phyloP scores from a whole-genome alignment of 2,329 filamentous ascomycete species.

The Xylaria sp. region DNA sequence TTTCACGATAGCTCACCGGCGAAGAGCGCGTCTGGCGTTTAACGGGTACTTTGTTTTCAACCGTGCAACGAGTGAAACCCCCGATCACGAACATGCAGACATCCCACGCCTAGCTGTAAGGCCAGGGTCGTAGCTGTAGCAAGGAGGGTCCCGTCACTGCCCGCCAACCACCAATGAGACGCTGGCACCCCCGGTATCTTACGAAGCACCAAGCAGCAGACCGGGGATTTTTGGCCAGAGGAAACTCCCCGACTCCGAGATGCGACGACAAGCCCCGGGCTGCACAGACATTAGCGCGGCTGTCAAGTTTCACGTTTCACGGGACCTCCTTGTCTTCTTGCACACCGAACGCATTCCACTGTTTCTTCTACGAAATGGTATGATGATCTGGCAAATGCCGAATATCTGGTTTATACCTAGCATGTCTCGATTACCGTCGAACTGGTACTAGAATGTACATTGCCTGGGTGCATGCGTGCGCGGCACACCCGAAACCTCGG shows the following conservation, averaged over 20 bases:
- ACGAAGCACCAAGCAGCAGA: slow-evolving; percentile 9
- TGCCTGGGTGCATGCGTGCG: no score
- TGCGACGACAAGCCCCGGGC: slow-evolving; percentile 4
- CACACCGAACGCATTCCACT: slow-evolving; percentile 3
- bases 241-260: slow-evolving; percentile 21
- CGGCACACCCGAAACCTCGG: no score
- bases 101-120: neutral
- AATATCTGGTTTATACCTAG: neutral
- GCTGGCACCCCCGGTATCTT: slow-evolving; percentile 6
- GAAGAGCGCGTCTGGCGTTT: no score
- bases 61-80: no score
- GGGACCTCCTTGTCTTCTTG: slow-evolving; percentile 2
- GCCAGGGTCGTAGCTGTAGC: neutral
- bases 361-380: slow-evolving; percentile 1
- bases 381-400: neutral
- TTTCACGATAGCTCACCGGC: no score
- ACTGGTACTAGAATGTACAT: no score
- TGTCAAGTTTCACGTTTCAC: slow-evolving; percentile 12
- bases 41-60: no score
- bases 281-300: slow-evolving; percentile 13
- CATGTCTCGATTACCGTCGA: no score
- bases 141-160: neutral
- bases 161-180: slow-evolving; percentile 5
- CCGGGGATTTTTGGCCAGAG: slow-evolving; percentile 17
- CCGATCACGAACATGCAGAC: neutral